phyloP scores from a whole-genome alignment of 1,284 basidiomycete species.

The Cutaneotrichosporon cyanovorans region DNA sequence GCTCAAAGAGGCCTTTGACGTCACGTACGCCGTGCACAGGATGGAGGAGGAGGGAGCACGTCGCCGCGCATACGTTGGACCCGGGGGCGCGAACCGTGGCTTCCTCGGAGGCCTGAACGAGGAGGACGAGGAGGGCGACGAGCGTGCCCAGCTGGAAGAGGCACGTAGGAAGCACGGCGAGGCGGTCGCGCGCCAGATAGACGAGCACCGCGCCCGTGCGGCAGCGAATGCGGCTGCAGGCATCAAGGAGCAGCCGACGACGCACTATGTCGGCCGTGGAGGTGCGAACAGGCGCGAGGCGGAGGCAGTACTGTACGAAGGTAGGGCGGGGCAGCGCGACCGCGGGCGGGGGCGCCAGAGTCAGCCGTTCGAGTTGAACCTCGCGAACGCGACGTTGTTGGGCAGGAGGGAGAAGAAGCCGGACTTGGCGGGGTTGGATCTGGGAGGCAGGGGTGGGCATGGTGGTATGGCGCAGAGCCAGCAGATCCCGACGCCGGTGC shows the following conservation, averaged over 20 bases:
- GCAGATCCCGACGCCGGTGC: no score
- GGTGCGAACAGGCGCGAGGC: conserved; percentile 48
- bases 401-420: conserved; percentile 46
- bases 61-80: conserved; percentile 67
- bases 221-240: conserved; percentile 47
- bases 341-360: conserved; percentile 29
- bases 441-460: neutral
- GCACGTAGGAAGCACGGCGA: conserved; percentile 52
- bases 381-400: conserved; percentile 74
- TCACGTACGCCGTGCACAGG: conserved; percentile 97
- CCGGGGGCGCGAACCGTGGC: conserved; percentile 65
- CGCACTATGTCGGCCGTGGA: conserved; percentile 44
- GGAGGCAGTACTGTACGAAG: conserved; percentile 53
- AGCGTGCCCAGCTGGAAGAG: conserved; percentile 49
- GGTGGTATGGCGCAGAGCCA: no score
- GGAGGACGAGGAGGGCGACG: conserved; percentile 68
- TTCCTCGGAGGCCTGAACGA: conserved; percentile 85
- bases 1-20: conserved; percentile 97
- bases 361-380: conserved; percentile 64
- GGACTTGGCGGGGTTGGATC: neutral
- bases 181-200: conserved; percentile 46
- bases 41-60: conserved; percentile 97
- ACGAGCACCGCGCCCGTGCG: conserved; percentile 40
- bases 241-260: conserved; percentile 40
- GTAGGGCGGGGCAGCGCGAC: conserved; percentile 69